Conservation (phyloP, 2,329 filamentous ascomycete genomes). For the Leptosphaerulina australis region DNA sequence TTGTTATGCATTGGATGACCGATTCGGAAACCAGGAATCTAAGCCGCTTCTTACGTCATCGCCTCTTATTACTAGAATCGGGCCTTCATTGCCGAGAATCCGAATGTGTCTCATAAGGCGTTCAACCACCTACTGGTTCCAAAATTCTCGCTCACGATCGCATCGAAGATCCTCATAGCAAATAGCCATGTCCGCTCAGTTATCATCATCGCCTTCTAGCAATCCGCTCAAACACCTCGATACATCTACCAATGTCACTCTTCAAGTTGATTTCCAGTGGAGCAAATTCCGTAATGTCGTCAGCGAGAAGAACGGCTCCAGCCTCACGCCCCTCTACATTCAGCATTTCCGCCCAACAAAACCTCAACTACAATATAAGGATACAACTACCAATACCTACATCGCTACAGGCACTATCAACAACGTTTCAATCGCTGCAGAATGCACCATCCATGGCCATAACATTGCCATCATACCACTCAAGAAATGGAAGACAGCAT, state of each 20-base stretch:
- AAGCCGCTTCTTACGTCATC: constrained; percentile 9
- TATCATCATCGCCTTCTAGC: not conserved
- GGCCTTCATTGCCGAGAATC: constrained; percentile 13
- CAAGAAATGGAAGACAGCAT: constrained; percentile 27
- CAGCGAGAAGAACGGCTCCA: constrained; percentile 17
- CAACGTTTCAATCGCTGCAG: constrained; percentile 23
- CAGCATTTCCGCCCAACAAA: constrained; percentile 29
- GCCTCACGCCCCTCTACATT: constrained; percentile 23
- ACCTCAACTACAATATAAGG: constrained; percentile 25
- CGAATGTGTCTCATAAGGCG: constrained; percentile 3
- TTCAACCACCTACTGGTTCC: not conserved
- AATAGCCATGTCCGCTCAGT: constrained; percentile 2
- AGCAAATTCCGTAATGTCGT: constrained; percentile 28
- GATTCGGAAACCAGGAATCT: not conserved
- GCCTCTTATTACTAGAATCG: not conserved
- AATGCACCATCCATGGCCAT: constrained; percentile 22
- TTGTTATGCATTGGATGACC: not conserved
- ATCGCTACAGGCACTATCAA: constrained; percentile 26
- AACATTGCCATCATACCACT: constrained; percentile 25
- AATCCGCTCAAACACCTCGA: constrained; percentile 3
- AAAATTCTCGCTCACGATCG: no score
- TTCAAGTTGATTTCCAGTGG: constrained; percentile 30
- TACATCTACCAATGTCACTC: constrained; percentile 14
- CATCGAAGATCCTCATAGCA: not conserved
- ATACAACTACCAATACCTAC: not conserved